Conservation (phyloP, 1,284 basidiomycete genomes). For the Pulchroboletus neoregius region DNA sequence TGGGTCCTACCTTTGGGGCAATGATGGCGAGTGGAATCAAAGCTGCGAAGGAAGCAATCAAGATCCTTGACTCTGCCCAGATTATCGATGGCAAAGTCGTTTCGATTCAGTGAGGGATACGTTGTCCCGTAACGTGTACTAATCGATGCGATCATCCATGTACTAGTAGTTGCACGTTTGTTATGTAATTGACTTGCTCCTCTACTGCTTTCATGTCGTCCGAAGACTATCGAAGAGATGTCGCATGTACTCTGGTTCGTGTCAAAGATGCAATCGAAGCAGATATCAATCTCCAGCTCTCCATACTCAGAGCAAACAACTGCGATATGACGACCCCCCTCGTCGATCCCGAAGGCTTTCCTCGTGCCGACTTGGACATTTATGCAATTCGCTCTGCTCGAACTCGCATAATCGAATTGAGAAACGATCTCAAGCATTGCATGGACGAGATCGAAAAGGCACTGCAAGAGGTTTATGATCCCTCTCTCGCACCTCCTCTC, state of each 20-base stretch:
- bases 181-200: constrained; percentile 16
- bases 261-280: constrained; percentile 62
- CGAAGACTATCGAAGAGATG: constrained; percentile 45
- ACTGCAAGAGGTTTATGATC: constrained; percentile 64
- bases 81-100: constrained; percentile 67
- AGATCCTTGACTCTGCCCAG: constrained; percentile 54
- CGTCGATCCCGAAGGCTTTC: constrained; percentile 82
- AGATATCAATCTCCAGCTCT: constrained; percentile 55
- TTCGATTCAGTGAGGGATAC: constrained; percentile 32
- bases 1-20: constrained; percentile 80
- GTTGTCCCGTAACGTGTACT: background rate
- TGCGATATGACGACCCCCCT: constrained; percentile 67
- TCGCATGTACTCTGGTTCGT: constrained; percentile 54
- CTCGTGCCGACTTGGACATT: constrained; percentile 78
- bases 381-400: constrained; percentile 76
- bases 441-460: constrained; percentile 64
- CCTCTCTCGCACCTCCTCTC: constrained; percentile 30
- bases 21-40: constrained; percentile 81
- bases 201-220: constrained; percentile 28
- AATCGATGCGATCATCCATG: background rate
- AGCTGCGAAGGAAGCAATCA: constrained; percentile 72
- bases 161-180: background rate
- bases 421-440: constrained; percentile 71
- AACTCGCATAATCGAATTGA: constrained; percentile 67
- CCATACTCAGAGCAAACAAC: constrained; percentile 57